Base-by-base conservation (phyloP, 2,329 filamentous ascomycete species). In the Neodidymelliopsis sp. region DNA sequence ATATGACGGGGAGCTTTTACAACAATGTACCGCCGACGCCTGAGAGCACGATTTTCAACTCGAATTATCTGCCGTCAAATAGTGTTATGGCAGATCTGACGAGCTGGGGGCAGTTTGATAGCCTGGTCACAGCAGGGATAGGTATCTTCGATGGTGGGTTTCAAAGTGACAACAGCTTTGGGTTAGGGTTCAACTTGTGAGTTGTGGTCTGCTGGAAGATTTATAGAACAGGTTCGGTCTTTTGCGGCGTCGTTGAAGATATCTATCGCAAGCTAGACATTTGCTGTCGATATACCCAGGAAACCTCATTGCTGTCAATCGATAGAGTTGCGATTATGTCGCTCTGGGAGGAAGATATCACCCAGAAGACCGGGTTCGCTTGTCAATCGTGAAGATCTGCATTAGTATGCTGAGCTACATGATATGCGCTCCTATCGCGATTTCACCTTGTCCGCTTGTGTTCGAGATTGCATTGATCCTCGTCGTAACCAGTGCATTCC, bases 61-160 rank as follows among this genome's bases (percentile, higher is more conserved):
- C 51, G 22, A 63, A 35, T 24, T 67, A 56, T 36, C 24, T 62
- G 42, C 53, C 54, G 22, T 63, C 52, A 9, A 69, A 56, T 36
- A 64, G 53, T 22, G 46, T 60, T 29, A 68, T 71, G 64, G 65
- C 68, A 10, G 68, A 72, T 46, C 41, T 72, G 34, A 68, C 70
- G 4, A 71, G 68, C 28, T 73, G 70, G 70, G 69, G 69, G 3
- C 68, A 72, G 35, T 73, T 73, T 37, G 70, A 72, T 40, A 71
- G 70, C 25, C 51, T 73, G 29, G 70, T 73, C 0, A 72, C 69
- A 9, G 63, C 66, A 6, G 67, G 69, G 1, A 69, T 67, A 31
- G 66, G 67, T 1, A 60, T 67, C 43, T 62, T 71, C 29, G 69
- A 71, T 42, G 60, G 61, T 1, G 61, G 63, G 9, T 62, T 63